Conservation (phyloP, 2,329 filamentous ascomycete species). For the Thermoascus crustaceus region DNA sequence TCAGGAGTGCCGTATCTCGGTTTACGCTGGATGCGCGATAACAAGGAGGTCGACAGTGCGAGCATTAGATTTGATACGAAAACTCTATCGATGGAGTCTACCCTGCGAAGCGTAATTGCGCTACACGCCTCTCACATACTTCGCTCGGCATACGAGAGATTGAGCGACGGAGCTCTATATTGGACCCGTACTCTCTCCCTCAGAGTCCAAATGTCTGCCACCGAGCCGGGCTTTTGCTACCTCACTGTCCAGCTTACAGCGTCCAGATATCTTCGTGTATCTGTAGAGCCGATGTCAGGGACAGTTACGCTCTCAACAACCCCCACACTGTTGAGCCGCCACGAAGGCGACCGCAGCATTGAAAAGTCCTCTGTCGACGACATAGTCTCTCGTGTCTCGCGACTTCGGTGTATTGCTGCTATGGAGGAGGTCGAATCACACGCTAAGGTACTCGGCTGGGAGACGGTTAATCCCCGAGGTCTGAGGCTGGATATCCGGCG, state of each 20-base stretch:
- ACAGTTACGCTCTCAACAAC: slow-evolving; percentile 61
- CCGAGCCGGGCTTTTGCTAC: slow-evolving; percentile 58
- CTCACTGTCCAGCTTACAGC: slow-evolving; percentile 63
- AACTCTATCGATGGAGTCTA: slow-evolving; percentile 62
- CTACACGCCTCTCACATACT: slow-evolving; percentile 67
- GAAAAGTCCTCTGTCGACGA: slow-evolving; percentile 36
- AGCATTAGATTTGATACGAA: slow-evolving; percentile 59
- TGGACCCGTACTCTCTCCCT: slow-evolving; percentile 52
- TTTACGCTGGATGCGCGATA: slow-evolving; percentile 75
- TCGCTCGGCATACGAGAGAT: slow-evolving; percentile 53
- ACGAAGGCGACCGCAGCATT: slow-evolving; percentile 59
- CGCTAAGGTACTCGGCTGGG: slow-evolving; percentile 29
- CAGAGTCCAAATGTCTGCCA: slow-evolving; percentile 48
- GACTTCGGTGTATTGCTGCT: slow-evolving; percentile 31
- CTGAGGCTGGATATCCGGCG: slow-evolving; percentile 44
- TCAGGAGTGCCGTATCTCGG: slow-evolving; percentile 27
- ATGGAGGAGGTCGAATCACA: slow-evolving; percentile 33
- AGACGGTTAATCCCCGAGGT: slow-evolving; percentile 27
- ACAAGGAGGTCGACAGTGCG: slow-evolving; percentile 62
- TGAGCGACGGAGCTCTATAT: slow-evolving; percentile 56
- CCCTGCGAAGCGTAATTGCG: slow-evolving; percentile 67
- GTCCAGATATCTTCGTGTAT: slow-evolving; percentile 52
- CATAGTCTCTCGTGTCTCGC: slow-evolving; percentile 28
- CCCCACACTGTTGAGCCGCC: slow-evolving; percentile 46
- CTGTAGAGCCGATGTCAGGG: slow-evolving; percentile 73